phyloP scores from a whole-genome alignment of 768 basidiomycete genomes.

The Hygrophorus pudorinus region DNA sequence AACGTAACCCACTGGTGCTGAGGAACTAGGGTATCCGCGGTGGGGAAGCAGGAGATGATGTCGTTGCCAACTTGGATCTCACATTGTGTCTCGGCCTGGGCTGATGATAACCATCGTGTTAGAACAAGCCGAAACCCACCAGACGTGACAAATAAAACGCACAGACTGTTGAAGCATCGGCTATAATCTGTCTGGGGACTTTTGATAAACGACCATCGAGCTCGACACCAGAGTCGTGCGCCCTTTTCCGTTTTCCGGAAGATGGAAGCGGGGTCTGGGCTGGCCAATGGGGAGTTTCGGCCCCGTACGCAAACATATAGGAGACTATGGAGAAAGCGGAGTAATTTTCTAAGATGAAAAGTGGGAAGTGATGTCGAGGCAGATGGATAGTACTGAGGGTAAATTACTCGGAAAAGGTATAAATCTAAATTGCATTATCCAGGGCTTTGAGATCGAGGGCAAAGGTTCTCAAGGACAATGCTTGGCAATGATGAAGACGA shows the following conservation, averaged over 20 bases:
- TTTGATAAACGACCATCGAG: slow-evolving; percentile 18
- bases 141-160: slow-evolving; percentile 10
- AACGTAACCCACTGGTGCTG: slow-evolving; percentile 72
- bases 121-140: slow-evolving; percentile 5
- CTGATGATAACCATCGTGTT: slow-evolving; percentile 11
- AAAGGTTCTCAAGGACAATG: not conserved
- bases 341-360: slow-evolving; percentile 9
- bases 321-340: slow-evolving; percentile 7
- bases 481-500: slow-evolving; percentile 10
- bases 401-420: slow-evolving; percentile 14
- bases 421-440: slow-evolving; percentile 24
- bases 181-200: slow-evolving; percentile 27
- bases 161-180: slow-evolving; percentile 26
- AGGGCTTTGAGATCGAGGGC: slow-evolving; percentile 5
- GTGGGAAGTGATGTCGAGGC: slow-evolving; percentile 10
- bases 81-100: slow-evolving; percentile 39
- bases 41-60: slow-evolving; percentile 73
- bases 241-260: slow-evolving; percentile 23
- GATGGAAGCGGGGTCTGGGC: slow-evolving; percentile 22
- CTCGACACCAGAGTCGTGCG: slow-evolving; percentile 9
- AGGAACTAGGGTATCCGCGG: slow-evolving; percentile 37
- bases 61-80: slow-evolving; percentile 54
- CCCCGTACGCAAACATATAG: slow-evolving; percentile 27
- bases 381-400: slow-evolving; percentile 9
- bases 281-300: slow-evolving; percentile 34